Base-by-base conservation (phyloP, 2,329 filamentous ascomycete species). In the Sordariomycetes sp. region DNA sequence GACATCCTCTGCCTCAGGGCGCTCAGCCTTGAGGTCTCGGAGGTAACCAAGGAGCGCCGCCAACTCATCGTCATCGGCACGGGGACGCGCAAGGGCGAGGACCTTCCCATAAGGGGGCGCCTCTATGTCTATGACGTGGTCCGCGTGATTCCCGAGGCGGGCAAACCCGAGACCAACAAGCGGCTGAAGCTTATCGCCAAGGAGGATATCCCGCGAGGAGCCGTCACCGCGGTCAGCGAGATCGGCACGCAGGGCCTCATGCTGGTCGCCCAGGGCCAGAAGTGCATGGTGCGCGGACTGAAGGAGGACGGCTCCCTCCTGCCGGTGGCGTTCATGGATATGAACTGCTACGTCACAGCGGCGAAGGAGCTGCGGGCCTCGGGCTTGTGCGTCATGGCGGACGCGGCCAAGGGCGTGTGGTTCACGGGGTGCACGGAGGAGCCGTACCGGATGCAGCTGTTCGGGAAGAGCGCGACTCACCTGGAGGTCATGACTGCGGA, bases 401-500 rank as follows among this genome's bases (percentile, higher is more conserved):
- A 99, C 73, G 89, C 88, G 0, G 85, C 94, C 68, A 96, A 96
- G 74, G 94, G 94, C 0, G 79, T 97, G 2, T 97, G 94, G 91
- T 95, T 99, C 64, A 89, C 90, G 0, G 94, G 94, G 0, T 99
- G 97, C 68, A 94, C 89, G 10, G 93, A 99, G 73, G 94, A 97
- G 67, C 94, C 94, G 1, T 99, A 97, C 70, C 92, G 89, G 64
- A 91, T 99, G 84, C 88, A 91, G 61, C 80, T 97, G 3, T 91
- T 97, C 63, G 91, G 92, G 50, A 97, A 97, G 72, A 90, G 88
- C 65, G 81, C 86, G 46, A 87, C 88, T 22, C 83, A 82, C 51
- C 77, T 97, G 65, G 89, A 94, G 66, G 83, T 95, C 22, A 72
- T 95, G 37, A 82, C 87, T 6, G 90, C 89, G 1, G 93, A 97